These are phyloP conservation scores for Starmerella potacharoeniae DNA, from an alignment of 805 yeast genomes.

Conservation along the genomic window DNA sequence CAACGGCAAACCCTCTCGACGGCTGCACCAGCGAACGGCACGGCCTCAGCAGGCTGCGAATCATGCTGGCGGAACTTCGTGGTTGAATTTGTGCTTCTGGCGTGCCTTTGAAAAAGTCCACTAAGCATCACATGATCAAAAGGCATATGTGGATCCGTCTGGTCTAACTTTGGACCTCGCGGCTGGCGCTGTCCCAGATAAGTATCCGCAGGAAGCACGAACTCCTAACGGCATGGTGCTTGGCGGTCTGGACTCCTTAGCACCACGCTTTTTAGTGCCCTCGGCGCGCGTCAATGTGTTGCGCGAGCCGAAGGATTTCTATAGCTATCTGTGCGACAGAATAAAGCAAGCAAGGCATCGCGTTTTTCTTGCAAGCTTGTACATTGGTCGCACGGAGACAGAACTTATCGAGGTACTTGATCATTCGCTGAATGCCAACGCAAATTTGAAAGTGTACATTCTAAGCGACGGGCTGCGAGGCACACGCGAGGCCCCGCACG, in stretches of 20 bases:
- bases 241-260: constrained; percentile 15
- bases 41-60: constrained; percentile 1
- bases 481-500: constrained; percentile 78
- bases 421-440: constrained; percentile 47
- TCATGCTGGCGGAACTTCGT: background rate
- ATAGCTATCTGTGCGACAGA: constrained; percentile 45
- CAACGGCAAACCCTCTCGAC: background rate
- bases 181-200: no score
- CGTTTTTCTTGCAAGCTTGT: constrained; percentile 72
- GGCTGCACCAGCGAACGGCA: background rate
- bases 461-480: constrained; percentile 83
- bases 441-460: constrained; percentile 55
- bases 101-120: background rate
- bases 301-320: constrained; percentile 55
- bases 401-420: constrained; percentile 59
- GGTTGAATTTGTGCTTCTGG: background rate
- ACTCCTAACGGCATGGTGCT: background rate
- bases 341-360: constrained; percentile 52
- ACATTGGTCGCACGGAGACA: constrained; percentile 70
- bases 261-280: constrained; percentile 21
- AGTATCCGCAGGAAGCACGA: background rate
- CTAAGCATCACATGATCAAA: background rate
- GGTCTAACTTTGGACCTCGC: no score
- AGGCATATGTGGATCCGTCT: background rate
- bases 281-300: constrained; percentile 17